phyloP scores from a whole-genome alignment of 306 rosid genomes.

The Prunus mongolica region DNA sequence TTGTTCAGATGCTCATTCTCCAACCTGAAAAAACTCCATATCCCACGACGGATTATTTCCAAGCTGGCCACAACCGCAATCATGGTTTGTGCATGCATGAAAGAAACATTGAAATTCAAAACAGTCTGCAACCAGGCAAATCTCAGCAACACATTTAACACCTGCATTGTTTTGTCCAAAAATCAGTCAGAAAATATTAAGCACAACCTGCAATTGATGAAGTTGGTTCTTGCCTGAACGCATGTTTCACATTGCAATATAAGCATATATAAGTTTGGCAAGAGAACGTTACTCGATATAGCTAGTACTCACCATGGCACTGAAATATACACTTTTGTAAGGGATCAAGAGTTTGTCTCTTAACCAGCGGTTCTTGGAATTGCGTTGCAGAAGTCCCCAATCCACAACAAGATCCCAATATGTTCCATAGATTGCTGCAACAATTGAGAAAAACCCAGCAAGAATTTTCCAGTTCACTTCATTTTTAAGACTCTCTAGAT shows the following conservation, averaged over 20 bases:
- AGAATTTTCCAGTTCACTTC: constrained; percentile 35
- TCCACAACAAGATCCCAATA: constrained; percentile 71
- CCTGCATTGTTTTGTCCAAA: constrained; percentile 28
- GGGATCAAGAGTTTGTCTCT: constrained; percentile 64
- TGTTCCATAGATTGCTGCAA: constrained; percentile 45
- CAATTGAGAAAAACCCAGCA: constrained; percentile 39
- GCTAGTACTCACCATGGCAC: constrained; percentile 47
- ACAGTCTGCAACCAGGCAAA: constrained; percentile 73
- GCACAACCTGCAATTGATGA: no score
- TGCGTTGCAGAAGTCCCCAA: constrained; percentile 67
- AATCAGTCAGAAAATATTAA: background rate
- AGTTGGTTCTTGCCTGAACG: no score
- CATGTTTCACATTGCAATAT: no score
- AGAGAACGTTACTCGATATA: no score
- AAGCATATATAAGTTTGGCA: no score
- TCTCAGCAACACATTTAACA: constrained; percentile 57
- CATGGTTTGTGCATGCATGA: constrained; percentile 43
- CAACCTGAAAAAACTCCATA: constrained; percentile 76
- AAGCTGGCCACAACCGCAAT: constrained; percentile 39
- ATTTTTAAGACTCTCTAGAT: background rate
- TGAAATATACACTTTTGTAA: constrained; percentile 44
- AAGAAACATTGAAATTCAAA: constrained; percentile 27
- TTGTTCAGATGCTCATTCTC: constrained; percentile 83
- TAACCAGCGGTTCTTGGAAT: constrained; percentile 59
- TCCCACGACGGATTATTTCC: constrained; percentile 71